Conservation (phyloP, 1,139 yeast species). For the Scheffersomyces parashehatae region DNA sequence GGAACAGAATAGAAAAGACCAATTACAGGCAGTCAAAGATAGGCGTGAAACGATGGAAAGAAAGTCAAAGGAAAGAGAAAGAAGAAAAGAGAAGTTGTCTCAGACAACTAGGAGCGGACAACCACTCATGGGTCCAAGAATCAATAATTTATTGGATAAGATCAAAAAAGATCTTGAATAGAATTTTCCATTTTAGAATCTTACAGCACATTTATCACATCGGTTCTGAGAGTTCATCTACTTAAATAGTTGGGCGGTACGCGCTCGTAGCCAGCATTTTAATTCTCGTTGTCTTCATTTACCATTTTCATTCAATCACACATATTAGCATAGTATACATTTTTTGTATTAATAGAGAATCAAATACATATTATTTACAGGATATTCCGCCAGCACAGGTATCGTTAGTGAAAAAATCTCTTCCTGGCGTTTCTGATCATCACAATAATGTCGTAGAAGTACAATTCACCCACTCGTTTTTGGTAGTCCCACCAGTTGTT, state of each 20-base stretch:
- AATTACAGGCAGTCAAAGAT: constrained; percentile 21
- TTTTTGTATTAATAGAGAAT: no score
- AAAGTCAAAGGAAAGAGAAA: constrained; percentile 32
- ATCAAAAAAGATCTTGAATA: constrained; percentile 51
- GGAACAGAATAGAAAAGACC: constrained; percentile 27
- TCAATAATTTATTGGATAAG: constrained; percentile 74
- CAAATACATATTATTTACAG: not conserved
- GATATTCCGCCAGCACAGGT: not conserved
- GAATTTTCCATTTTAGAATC: not conserved
- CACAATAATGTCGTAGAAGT: constrained; percentile 53
- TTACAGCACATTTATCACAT: no score
- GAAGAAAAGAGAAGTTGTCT: constrained; percentile 50
- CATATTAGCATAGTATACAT: no score
- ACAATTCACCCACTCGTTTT: constrained; percentile 52
- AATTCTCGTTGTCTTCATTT: no score
- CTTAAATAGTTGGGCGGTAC: no score
- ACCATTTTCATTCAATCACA: no score
- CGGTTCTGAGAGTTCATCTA: no score
- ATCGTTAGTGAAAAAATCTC: not conserved
- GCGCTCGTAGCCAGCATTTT: no score
- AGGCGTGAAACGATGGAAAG: constrained; percentile 15
- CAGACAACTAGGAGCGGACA: constrained; percentile 77
- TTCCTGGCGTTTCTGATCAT: constrained; percentile 19
- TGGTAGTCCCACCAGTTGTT: constrained; percentile 46
- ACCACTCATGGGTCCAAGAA: constrained; percentile 89